Evolutionary conservation across 805 yeast species (phyloP).

Genomic region (Sungouiella blattae): DNA sequence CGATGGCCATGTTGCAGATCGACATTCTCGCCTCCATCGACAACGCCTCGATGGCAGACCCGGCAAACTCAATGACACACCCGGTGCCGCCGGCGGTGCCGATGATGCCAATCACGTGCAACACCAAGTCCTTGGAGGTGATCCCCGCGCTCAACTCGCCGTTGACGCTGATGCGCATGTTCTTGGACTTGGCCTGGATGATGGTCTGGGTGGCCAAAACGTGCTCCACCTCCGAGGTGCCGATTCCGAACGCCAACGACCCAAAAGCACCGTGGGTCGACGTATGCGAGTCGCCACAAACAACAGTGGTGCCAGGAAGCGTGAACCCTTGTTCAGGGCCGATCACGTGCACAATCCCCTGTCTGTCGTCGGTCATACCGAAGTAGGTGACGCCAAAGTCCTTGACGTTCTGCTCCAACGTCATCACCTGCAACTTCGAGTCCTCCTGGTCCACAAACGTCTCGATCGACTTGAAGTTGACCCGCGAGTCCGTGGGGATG

Average conservation of each 20-base stretch:
- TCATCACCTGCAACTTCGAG: slow-evolving; percentile 86
- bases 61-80: slow-evolving; percentile 92
- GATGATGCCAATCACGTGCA: slow-evolving; percentile 92
- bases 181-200: slow-evolving; percentile 91
- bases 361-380: slow-evolving; percentile 92
- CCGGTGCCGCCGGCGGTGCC: slow-evolving; percentile 99
- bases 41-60: slow-evolving; percentile 84
- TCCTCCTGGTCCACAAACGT: slow-evolving; percentile 87
- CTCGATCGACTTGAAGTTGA: slow-evolving; percentile 63
- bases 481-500: slow-evolving; percentile 92
- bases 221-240: slow-evolving; percentile 98
- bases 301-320: slow-evolving; percentile 97
- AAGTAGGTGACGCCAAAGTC: slow-evolving; percentile 87
- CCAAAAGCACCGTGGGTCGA: slow-evolving; percentile 99
- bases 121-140: slow-evolving; percentile 91
- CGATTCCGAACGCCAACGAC: slow-evolving; percentile 95
- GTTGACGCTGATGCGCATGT: slow-evolving; percentile 84
- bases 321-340: slow-evolving; percentile 99
- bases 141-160: slow-evolving; percentile 86
- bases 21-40: slow-evolving; percentile 99
- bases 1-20: slow-evolving; percentile 98
- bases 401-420: slow-evolving; percentile 89
- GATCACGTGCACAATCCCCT: slow-evolving; percentile 97
- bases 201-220: slow-evolving; percentile 96
- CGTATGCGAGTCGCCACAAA: slow-evolving; percentile 98